These are phyloP conservation scores for Delphinella strobiligena DNA, from an alignment of 2,329 filamentous ascomycete genomes.

Conservation along the genomic window DNA sequence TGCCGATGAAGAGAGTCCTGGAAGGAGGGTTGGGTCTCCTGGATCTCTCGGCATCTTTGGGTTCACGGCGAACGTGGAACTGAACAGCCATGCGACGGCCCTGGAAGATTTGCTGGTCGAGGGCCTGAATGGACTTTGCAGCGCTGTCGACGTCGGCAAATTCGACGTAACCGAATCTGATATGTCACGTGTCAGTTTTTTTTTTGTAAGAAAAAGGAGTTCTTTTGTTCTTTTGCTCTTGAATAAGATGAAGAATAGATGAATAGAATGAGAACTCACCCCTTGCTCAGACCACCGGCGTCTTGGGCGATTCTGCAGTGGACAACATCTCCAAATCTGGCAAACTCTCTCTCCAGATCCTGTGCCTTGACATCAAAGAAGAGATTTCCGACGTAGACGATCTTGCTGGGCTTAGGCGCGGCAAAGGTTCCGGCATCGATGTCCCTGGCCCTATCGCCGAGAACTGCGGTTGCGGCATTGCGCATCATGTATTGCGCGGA, in stretches of 20 bases:
- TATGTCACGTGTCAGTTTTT: too few species aligned
- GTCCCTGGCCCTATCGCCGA: slow-evolving; percentile 12
- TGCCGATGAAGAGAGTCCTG: slow-evolving; percentile 68
- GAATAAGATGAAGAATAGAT: too few species aligned
- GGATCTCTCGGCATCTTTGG: slow-evolving; percentile 2
- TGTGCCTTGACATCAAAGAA: slow-evolving; percentile 55
- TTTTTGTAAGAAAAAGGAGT: too few species aligned
- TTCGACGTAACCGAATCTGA: slow-evolving; percentile 55
- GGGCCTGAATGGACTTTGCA: slow-evolving; percentile 41
- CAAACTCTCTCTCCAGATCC: slow-evolving; percentile 48
- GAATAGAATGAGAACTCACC: slow-evolving; percentile 44
- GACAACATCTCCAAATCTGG: slow-evolving; percentile 44
- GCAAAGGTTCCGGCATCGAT: slow-evolving; percentile 12
- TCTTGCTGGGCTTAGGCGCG: slow-evolving; percentile 24
- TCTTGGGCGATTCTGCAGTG: slow-evolving; percentile 47
- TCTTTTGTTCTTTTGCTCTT: too few species aligned
- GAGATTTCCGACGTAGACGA: slow-evolving; percentile 56
- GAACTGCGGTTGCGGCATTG: slow-evolving; percentile 11
- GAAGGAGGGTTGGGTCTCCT: slow-evolving; percentile 35
- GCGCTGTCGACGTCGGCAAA: slow-evolving; percentile 45
- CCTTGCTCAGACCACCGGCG: slow-evolving; percentile 53
- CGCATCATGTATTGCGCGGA: slow-evolving; percentile 3
- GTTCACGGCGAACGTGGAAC: slow-evolving; percentile 33
- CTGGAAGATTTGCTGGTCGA: slow-evolving; percentile 49
- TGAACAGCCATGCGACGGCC: slow-evolving; percentile 54